Conservation (phyloP, 208 protist species). For the Acanthamoeba castellanii region DNA sequence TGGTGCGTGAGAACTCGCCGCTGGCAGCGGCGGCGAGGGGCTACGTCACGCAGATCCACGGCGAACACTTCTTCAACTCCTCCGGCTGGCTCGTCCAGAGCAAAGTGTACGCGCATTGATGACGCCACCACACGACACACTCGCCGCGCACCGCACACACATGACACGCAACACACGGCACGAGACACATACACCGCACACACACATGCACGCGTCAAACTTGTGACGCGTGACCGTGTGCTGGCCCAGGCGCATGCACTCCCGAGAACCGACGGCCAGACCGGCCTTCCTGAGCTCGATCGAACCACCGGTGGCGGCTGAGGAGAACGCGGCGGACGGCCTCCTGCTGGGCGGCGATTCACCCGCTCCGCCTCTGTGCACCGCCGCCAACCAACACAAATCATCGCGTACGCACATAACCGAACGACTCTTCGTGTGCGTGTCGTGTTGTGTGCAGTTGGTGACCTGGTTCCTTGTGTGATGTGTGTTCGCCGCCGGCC, state of each 20-base stretch:
- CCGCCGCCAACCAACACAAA: not conserved
- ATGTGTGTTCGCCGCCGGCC: too few relatives aligned
- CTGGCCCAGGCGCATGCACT: not conserved
- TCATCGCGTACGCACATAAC: not conserved
- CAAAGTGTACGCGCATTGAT: not conserved
- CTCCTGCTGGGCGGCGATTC: not conserved
- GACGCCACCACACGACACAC: too few relatives aligned
- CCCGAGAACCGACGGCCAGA: not conserved
- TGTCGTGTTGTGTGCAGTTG: not conserved
- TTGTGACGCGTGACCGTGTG: not conserved
- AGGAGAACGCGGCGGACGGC: not conserved
- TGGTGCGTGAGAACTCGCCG: not conserved
- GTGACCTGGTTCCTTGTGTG: not conserved
- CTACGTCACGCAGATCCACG: not conserved
- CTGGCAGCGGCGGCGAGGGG: not conserved
- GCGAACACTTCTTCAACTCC: slow-evolving; percentile 14
- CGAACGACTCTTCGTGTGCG: not conserved
- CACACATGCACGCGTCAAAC: too few relatives aligned
- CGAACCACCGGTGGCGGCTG: not conserved
- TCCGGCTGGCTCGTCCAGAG: slow-evolving; percentile 1
- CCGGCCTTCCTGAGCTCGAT: not conserved
- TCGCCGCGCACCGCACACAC: not conserved
- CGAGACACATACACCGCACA: not conserved
- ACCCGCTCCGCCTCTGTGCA: not conserved
- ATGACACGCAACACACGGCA: not conserved